Evolutionary conservation across 2,329 filamentous ascomycete species (phyloP), one percentile per base, ranked within the genome.

Genomic region (Lecanicillium sp.): DNA sequence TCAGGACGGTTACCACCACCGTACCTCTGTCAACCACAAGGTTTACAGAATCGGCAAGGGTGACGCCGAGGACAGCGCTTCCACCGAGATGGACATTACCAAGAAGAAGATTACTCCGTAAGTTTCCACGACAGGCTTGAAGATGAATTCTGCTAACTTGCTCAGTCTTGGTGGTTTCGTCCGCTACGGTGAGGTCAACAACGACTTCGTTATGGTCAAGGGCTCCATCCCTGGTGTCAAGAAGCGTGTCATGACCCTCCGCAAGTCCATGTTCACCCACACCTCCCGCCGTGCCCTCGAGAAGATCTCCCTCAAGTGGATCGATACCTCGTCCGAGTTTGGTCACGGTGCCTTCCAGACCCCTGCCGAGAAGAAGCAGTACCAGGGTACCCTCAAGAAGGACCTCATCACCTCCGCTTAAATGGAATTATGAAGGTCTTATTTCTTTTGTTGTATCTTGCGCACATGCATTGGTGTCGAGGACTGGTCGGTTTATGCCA

Each of bases 11-110:
- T 98, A 98, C 86, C 93, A 98, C 75, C 93, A 98, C 81, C 90
- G 93, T 86, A 98, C 93, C 68, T 97, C 93, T 57, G 87, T 93
- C 80, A 98, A 98, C 87, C 93, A 98, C 89, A 98, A 98, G 87
- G 76, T 98, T 70, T 98, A 97, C 88, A 89, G 93, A 62, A 87
- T 98, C 63, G 93, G 91, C 70, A 94, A 93, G 84, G 91, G 81
- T 64, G 79, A 80, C 60, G 88, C 93, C 65, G 89, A 93, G 69
- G 84, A 84, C 72, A 96, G 90, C 76, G 93, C 89, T 64, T 87
- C 91, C 51, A 98, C 93, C 59, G 89, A 96, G 58, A 84, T 91
- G 68, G 93, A 98, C 69, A 83, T 95, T 69, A 94, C 90, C 78
- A 96, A 96, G 87, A 98, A 98, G 87, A 84, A 81, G 71, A 98